Conservation (phyloP, 164 flowering plant genomes). For the Stephania cephalantha region DNA sequence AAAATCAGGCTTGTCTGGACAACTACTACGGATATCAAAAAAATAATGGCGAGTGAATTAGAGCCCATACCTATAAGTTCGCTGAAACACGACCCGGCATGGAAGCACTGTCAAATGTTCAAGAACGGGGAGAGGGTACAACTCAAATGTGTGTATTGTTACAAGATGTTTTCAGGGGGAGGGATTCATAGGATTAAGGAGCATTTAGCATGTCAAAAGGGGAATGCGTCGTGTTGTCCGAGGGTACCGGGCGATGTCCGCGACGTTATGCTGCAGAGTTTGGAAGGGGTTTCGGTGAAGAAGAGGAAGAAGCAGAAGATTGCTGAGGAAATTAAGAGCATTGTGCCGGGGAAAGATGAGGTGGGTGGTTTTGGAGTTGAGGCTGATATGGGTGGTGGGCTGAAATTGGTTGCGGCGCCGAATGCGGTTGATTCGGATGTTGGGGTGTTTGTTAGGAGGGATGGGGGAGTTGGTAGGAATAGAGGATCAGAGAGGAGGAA, state of each 20-base stretch:
- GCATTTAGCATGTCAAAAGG: constrained; percentile 81
- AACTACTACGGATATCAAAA: too few relatives aligned
- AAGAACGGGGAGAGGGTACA: constrained; percentile 59
- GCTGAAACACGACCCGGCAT: constrained; percentile 86
- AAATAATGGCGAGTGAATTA: constrained; percentile 18
- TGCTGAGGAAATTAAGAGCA: constrained; percentile 32
- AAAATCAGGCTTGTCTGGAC: too few relatives aligned
- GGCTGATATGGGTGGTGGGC: constrained; percentile 24
- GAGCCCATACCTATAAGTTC: constrained; percentile 55
- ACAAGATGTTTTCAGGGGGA: constrained; percentile 80
- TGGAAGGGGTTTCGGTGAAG: constrained; percentile 51
- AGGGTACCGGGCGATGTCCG: constrained; percentile 59
- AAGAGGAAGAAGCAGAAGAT: constrained; percentile 61
- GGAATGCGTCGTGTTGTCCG: constrained; percentile 75
- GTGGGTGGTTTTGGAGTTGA: constrained; percentile 24
- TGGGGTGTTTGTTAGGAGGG: constrained; percentile 24
- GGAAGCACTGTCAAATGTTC: constrained; percentile 86
- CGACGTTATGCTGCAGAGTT: constrained; percentile 55
- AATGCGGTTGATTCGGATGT: constrained; percentile 25
- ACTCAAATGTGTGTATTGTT: constrained; percentile 71
- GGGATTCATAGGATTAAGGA: constrained; percentile 96
- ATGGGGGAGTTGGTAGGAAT: constrained; percentile 23
- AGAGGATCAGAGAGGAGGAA: constrained; percentile 37
- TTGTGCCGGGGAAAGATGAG: constrained; percentile 17
- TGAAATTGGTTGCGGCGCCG: constrained; percentile 25